Base-by-base conservation (phyloP, 257 asterid genomes). In the Fraxinus excelsior region DNA sequence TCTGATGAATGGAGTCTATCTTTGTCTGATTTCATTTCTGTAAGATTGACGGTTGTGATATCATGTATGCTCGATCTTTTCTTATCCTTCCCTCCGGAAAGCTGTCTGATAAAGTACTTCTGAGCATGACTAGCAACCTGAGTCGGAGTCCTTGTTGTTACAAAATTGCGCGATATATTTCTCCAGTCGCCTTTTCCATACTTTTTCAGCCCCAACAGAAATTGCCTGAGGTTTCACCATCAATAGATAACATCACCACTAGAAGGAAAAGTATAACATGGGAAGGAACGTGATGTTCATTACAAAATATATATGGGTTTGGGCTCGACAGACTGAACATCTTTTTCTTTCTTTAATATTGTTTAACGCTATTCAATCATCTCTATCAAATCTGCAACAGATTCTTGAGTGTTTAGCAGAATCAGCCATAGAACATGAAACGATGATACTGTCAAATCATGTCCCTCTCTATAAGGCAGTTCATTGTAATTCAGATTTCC, bases 151-250 rank as follows among this genome's bases (percentile, higher is more conserved):
- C 99, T 84, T 9, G 95, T 84, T 19, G 92, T 90, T 83, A 92
- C 99, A 31, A 90, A 91, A 76, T 92, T 90, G 23, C 94, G 91
- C 0, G 99, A 91, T 3, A 94, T 94, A 62, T 89, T 94, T 68
- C 98, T 76, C 98, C 98, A 94, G 71, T 92, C 98, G n/a, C 98
- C 98, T 75, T 92, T 94, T 4, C 97, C 99, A 71, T 91, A 94
- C 88, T 92, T 91, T 60, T 92, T 91, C 65, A 94, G 84, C 32
- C 99, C 99, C 92, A 91, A 49, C 85, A 95, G 80, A 84, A 95
- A 95, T 53, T 84, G 92, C 75, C 98, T 95, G 92, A 51, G 21
- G 56, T 14, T 71, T 64, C 81, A 80, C 67, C 78, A 74, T 80
- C 74, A 70, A 19, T 18, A 72, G 37, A 25, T 35, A n/a, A 11